Conservation (phyloP, 108 stramenopile species). For the Schizochytrium sp. region DNA sequence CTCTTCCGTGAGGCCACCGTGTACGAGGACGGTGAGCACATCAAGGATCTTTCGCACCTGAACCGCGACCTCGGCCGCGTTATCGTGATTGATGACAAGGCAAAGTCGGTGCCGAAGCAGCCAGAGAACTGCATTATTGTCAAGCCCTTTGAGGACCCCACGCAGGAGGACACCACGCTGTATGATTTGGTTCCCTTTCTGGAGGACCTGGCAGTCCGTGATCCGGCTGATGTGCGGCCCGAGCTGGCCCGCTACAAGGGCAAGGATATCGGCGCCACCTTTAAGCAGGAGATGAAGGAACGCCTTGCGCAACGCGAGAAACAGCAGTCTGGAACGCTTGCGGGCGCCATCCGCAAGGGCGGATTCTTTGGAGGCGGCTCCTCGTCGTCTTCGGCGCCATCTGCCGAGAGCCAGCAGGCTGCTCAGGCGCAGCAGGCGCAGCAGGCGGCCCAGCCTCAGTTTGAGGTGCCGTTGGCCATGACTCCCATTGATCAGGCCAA, state of each 20-base stretch:
- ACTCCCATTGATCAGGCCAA: not conserved
- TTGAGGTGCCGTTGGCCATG: not conserved
- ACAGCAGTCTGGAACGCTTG: not conserved
- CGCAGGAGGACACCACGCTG: constrained; percentile 35
- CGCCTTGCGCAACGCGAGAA: not conserved
- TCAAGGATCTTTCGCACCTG: constrained; percentile 78
- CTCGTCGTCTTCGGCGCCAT: not conserved
- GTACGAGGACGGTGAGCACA: constrained; percentile 79
- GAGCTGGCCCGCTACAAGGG: not conserved
- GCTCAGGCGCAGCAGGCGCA: not conserved
- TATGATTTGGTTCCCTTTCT: constrained; percentile 45
- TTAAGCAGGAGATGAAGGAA: not conserved
- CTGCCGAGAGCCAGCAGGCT: not conserved
- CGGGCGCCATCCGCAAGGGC: not conserved
- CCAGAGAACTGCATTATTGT: constrained; percentile 85
- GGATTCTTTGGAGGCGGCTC: not conserved
- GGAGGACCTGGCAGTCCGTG: constrained; percentile 35
- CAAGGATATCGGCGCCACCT: constrained; percentile 2
- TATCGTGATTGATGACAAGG: constrained; percentile 87
- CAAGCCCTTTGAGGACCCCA: constrained; percentile 78
- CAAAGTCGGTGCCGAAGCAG: constrained; percentile 65
- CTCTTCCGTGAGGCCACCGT: constrained; percentile 81
- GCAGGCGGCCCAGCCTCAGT: not conserved
- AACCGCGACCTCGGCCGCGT: constrained; percentile 77
- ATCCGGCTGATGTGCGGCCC: not conserved